Percentiles rank a stretch among this genome's conserved stretches.
These are phyloP conservation scores for Rhizopus delemar DNA, from an alignment of 371 early-diverging fungal species.

Conservation along the genomic window DNA sequence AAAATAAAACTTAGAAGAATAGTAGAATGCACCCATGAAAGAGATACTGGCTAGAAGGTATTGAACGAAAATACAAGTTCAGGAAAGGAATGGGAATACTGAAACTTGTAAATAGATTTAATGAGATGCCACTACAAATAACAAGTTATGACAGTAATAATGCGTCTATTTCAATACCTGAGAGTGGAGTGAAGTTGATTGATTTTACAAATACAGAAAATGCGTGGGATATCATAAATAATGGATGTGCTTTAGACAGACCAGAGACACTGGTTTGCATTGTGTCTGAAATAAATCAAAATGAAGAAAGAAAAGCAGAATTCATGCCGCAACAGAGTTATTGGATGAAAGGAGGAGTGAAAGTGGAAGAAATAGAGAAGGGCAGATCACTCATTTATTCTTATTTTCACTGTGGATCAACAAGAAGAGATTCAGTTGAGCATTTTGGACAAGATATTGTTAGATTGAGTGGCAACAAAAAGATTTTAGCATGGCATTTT, in stretches of 20 bases:
- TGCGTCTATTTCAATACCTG: neutral
- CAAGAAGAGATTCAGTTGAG: constrained; percentile 24
- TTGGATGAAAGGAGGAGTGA: constrained; percentile 25
- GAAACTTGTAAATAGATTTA: constrained; percentile 22
- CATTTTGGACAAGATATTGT: constrained; percentile 23
- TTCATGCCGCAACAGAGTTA: constrained; percentile 37
- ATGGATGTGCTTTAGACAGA: neutral
- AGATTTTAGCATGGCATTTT: constrained; percentile 45
- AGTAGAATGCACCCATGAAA: constrained; percentile 3
- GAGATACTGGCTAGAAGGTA: neutral
- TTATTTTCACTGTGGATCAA: constrained; percentile 32
- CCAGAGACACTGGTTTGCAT: constrained; percentile 19
- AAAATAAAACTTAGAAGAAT: no score
- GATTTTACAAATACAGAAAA: constrained; percentile 19
- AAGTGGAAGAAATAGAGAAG: constrained; percentile 3
- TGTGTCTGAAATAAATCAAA: constrained; percentile 1
- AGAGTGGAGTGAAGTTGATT: constrained; percentile 16
- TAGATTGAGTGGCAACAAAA: constrained; percentile 29
- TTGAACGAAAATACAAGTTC: neutral
- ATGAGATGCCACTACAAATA: constrained; percentile 24
- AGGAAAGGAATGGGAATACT: neutral
- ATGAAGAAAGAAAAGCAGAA: neutral
- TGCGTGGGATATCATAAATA: constrained; percentile 18
- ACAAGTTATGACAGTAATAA: constrained; percentile 11
- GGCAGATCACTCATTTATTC: constrained; percentile 17